Percentiles rank a stretch among this genome's conserved stretches.
Conservation (phyloP, 2,329 filamentous ascomycete species). For the Ophiostoma sp. region DNA sequence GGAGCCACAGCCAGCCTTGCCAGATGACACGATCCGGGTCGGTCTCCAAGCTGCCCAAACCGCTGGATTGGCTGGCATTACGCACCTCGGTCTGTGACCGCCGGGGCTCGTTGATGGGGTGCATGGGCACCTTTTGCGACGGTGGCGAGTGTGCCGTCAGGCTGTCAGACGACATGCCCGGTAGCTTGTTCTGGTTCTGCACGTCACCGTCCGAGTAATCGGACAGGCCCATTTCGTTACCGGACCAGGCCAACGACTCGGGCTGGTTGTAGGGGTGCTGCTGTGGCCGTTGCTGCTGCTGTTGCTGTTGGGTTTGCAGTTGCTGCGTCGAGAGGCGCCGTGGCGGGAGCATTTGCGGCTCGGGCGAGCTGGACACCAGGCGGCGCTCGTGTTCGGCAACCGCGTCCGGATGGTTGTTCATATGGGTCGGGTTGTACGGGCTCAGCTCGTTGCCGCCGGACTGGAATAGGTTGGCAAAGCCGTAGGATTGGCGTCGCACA, state of each 20-base stretch:
- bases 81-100: constrained; percentile 16
- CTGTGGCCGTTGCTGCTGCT: constrained; percentile 39
- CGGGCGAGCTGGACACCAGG: constrained; percentile 61
- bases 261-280: constrained; percentile 39
- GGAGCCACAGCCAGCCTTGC: constrained; percentile 84
- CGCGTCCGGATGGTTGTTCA: constrained; percentile 27
- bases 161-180: constrained; percentile 55
- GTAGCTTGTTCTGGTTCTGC: constrained; percentile 42
- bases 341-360: constrained; percentile 48
- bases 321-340: constrained; percentile 52
- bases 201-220: constrained; percentile 77
- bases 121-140: neutral
- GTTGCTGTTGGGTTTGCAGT: neutral
- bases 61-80: constrained; percentile 65
- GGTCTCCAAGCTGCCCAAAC: constrained; percentile 46
- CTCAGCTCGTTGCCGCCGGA: constrained; percentile 23
- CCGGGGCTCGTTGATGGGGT: constrained; percentile 8
- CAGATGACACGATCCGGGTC: constrained; percentile 89
- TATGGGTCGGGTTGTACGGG: constrained; percentile 8
- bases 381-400: constrained; percentile 44
- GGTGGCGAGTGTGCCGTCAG: constrained; percentile 45
- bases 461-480: constrained; percentile 28
- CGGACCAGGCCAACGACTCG: constrained; percentile 64
- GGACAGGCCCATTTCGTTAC: constrained; percentile 73
- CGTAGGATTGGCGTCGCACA: constrained; percentile 50